Evolutionary conservation across 345 rosid genomes (phyloP).

Genomic region (Fremontodendron californicum): DNA sequence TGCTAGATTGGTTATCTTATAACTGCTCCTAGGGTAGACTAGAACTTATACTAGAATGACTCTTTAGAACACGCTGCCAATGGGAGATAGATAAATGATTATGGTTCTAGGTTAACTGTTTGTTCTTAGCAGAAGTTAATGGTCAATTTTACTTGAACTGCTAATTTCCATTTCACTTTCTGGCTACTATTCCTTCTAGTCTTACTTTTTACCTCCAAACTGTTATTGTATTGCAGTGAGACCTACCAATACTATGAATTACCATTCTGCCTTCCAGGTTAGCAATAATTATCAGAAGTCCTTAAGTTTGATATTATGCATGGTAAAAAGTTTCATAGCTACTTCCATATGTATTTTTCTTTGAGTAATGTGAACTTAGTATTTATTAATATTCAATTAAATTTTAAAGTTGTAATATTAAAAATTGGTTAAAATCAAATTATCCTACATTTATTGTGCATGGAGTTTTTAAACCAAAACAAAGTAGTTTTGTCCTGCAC

Average conservation of each 20-base stretch:
- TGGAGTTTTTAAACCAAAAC: not conserved
- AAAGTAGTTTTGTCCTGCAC: not conserved
- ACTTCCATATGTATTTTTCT: not conserved
- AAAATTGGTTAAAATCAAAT: not conserved
- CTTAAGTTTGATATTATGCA: not conserved
- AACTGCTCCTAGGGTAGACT: not conserved
- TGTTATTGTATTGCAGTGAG: conserved; percentile 54
- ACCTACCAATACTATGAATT: conserved; percentile 71
- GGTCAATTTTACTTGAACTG: not conserved
- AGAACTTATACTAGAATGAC: not conserved
- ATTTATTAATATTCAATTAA: not conserved
- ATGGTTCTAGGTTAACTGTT: not conserved
- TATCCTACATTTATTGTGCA: not conserved
- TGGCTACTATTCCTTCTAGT: not conserved
- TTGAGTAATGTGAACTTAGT: not conserved
- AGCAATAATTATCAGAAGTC: conserved; percentile 22
- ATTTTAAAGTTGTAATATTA: not conserved
- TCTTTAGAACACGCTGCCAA: not conserved
- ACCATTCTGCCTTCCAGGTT: conserved; percentile 86
- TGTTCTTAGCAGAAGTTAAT: not conserved
- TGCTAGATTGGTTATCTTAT: not conserved
- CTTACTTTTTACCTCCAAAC: not conserved
- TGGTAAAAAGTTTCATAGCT: not conserved
- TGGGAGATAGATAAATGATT: not conserved
- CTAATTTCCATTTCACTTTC: not conserved